phyloP scores from a whole-genome alignment of 2,329 filamentous ascomycete genomes.

The Onygenales sp. region DNA sequence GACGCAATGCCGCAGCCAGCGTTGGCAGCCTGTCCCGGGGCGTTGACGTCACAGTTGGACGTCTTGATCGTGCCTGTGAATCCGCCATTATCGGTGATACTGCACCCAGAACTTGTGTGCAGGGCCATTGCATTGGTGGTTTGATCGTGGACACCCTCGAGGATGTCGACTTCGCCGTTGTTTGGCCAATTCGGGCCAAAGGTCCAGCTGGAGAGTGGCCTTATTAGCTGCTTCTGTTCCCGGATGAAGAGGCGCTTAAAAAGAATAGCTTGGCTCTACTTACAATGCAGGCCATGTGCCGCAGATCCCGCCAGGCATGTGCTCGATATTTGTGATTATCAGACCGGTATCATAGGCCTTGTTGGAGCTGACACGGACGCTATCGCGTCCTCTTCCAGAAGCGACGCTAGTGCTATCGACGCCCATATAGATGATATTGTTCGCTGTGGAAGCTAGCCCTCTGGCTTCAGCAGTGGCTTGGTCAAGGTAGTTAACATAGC shows the following conservation, averaged over 20 bases:
- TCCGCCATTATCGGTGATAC: conserved; percentile 14
- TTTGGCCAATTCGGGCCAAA: conserved; percentile 54
- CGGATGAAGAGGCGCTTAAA: neutral
- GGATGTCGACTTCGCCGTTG: conserved; percentile 60
- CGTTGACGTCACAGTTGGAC: neutral
- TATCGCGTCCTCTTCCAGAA: conserved; percentile 18
- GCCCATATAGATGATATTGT: conserved; percentile 20
- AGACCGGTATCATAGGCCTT: conserved; percentile 23
- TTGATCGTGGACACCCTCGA: conserved; percentile 58
- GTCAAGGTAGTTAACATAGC: conserved; percentile 48
- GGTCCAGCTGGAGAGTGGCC: conserved; percentile 19
- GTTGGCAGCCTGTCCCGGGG: neutral
- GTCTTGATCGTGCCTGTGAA: neutral
- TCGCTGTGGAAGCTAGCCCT: conserved; percentile 12
- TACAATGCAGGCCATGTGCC: conserved; percentile 29
- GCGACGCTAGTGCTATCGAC: conserved; percentile 18
- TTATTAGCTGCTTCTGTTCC: neutral
- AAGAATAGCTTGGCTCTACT: conserved; percentile 4
- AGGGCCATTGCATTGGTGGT: conserved; percentile 50
- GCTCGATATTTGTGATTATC: conserved; percentile 26
- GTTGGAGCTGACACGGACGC: conserved; percentile 18
- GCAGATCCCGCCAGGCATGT: conserved; percentile 25
- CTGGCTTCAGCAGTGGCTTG: conserved; percentile 14
- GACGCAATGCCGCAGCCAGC: conserved; percentile 19
- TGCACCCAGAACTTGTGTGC: conserved; percentile 39